A percentile compares a stretch with the other conserved stretches of the same genome.
Evolutionary conservation across 257 asterid species (phyloP).

Genomic region (Thymus quinquecostatus): DNA sequence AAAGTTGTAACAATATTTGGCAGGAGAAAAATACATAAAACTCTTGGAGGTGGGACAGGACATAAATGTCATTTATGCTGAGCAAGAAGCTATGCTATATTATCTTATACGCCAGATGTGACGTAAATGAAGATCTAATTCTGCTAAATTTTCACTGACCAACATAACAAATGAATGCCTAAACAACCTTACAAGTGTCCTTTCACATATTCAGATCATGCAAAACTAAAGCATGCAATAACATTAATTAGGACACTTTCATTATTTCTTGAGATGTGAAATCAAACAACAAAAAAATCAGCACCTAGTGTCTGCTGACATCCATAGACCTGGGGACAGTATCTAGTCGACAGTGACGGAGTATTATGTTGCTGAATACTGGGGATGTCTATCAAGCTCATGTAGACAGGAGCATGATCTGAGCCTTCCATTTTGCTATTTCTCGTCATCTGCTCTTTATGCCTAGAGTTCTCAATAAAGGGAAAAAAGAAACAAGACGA

Average conservation of each 20-base stretch:
- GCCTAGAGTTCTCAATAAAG: constrained; percentile 22
- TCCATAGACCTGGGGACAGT: constrained; percentile 88
- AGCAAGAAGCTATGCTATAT: not conserved
- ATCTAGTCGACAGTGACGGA: constrained; percentile 84
- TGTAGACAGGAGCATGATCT: constrained; percentile 90
- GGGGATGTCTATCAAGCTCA: constrained; percentile 65
- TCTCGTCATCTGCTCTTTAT: constrained; percentile 49
- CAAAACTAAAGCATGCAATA: constrained; percentile 25
- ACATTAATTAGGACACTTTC: constrained; percentile 15
- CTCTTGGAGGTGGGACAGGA: not conserved
- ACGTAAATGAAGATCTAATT: not conserved
- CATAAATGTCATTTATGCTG: not conserved
- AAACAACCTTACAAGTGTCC: constrained; percentile 1
- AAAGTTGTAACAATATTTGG: constrained; percentile 1
- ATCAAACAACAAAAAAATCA: constrained; percentile 30
- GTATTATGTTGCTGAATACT: constrained; percentile 63
- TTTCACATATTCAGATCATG: constrained; percentile 10
- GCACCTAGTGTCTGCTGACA: constrained; percentile 89
- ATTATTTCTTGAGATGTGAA: not conserved
- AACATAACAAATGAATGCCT: not conserved
- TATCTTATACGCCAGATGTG: not conserved
- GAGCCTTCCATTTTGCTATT: constrained; percentile 88
- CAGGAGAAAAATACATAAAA: constrained; percentile 1
- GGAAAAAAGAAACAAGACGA: not conserved
- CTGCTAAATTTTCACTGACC: not conserved